phyloP scores from a whole-genome alignment of 345 rosid genomes.

The Aethionema arabicum region DNA sequence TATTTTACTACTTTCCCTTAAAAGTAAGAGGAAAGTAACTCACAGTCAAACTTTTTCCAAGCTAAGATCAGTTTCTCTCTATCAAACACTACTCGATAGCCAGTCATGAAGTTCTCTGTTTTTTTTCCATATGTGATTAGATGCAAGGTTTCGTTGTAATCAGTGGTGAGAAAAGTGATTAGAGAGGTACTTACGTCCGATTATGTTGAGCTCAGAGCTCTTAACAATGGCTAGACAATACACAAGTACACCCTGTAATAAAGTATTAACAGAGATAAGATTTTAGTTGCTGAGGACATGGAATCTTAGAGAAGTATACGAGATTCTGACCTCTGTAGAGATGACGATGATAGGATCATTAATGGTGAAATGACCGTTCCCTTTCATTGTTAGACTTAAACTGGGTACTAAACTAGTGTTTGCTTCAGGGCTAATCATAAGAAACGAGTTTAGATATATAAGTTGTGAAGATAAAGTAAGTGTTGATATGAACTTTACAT shows the following conservation, averaged over 20 bases:
- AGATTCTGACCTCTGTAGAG: slow-evolving; percentile 51
- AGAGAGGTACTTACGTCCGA: slow-evolving; percentile 60
- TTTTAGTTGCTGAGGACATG: neutral
- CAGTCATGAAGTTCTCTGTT: slow-evolving; percentile 91
- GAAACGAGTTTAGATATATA: slow-evolving; percentile 18
- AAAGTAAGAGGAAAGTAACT: slow-evolving; percentile 24
- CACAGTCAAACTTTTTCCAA: slow-evolving; percentile 80
- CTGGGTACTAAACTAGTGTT: slow-evolving; percentile 66
- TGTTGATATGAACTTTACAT: slow-evolving; percentile 17
- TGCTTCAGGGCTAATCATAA: slow-evolving; percentile 51
- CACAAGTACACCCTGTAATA: slow-evolving; percentile 54
- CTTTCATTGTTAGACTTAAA: slow-evolving; percentile 71
- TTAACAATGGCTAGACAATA: slow-evolving; percentile 75
- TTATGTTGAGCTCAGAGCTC: slow-evolving; percentile 69
- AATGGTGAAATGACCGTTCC: slow-evolving; percentile 57
- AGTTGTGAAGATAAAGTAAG: slow-evolving; percentile 8
- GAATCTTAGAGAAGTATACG: slow-evolving; percentile 13
- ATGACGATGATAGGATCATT: slow-evolving; percentile 72
- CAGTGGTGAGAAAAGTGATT: neutral
- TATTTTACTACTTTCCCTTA: neutral
- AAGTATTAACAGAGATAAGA: neutral
- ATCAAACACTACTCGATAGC: slow-evolving; percentile 73
- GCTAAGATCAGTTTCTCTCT: slow-evolving; percentile 70
- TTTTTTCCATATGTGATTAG: slow-evolving; percentile 11
- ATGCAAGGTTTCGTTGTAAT: slow-evolving; percentile 18